phyloP scores from a whole-genome alignment of 2,329 filamentous ascomycete species.

The Hypoxylon sp. region DNA sequence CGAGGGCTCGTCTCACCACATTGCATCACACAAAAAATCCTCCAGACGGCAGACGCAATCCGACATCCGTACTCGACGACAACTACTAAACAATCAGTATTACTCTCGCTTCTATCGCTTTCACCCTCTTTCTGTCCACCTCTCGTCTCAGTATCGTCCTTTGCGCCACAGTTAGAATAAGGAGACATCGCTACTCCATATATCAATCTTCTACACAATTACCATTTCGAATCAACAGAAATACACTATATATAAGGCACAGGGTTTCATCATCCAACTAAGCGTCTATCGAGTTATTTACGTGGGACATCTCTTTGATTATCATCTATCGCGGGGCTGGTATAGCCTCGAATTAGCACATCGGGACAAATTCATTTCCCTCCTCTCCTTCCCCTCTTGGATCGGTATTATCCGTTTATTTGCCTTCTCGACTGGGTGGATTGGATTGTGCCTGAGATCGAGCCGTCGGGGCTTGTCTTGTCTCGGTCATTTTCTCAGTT shows the following conservation, averaged over 20 bases:
- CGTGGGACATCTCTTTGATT: slow-evolving; percentile 8
- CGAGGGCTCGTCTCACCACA: slow-evolving; percentile 37
- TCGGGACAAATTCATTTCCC: slow-evolving; percentile 19
- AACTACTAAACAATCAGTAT: slow-evolving; percentile 2
- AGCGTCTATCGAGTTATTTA: slow-evolving; percentile 7
- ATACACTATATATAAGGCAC: not conserved
- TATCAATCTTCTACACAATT: not conserved
- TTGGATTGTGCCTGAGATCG: not conserved
- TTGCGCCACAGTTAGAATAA: slow-evolving; percentile 3
- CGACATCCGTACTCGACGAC: slow-evolving; percentile 8
- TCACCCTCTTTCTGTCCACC: not conserved
- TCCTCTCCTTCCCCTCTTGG: not conserved
- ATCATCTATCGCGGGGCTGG: not conserved
- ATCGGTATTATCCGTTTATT: not conserved
- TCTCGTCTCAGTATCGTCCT: not conserved
- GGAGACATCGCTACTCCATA: not conserved
- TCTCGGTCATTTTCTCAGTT: not conserved
- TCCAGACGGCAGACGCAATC: slow-evolving; percentile 19
- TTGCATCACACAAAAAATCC: slow-evolving; percentile 40
- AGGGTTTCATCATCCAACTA: not conserved
- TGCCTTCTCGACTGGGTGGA: slow-evolving; percentile 1
- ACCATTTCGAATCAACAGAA: slow-evolving; percentile 1
- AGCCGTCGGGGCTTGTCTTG: not conserved
- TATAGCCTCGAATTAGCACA: slow-evolving; percentile 8
- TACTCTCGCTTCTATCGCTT: slow-evolving; percentile 3